Base-by-base conservation (phyloP, 2,329 filamentous ascomycete genomes). In the Aspergillus costaricaensis region DNA sequence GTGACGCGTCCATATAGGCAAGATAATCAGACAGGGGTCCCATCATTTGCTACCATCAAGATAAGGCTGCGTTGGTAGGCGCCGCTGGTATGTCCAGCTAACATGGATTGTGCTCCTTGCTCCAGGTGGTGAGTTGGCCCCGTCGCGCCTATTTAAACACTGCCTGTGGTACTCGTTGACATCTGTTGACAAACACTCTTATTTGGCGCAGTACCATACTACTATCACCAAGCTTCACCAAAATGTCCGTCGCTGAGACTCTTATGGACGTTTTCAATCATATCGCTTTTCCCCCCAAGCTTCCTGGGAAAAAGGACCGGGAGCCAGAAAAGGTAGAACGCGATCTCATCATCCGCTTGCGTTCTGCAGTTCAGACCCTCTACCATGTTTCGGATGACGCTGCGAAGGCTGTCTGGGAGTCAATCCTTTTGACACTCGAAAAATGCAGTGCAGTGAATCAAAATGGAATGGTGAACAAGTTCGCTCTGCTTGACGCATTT, bases 241-340 rank as follows among this genome's bases (percentile, higher is more conserved):
- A 10, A 8, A 44, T 14, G 41, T 44, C 12, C 12, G 32, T 12
- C 5, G 7, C 23, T 10, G 8, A 15, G n/a, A 43, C 7, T 27
- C 21, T 27, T 32, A 3, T 2, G 7, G 51, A 54, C 51, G 62
- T 68, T 19, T 68, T 76, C 60, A 69, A 76, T 36, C 78, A 80
- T 44, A 60, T 77, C 15, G 71, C 71, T 0, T 65, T 80, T 1
- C 78, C 78, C 2, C 74, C 76, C 9, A 62, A 75, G 8, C 68
- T 80, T 2, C 77, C 79, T 5, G 74, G 73, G 3, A 64, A 59
- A 23, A 70, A 72, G 25, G 76, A 79, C 27, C 55, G 15, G 1
- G 68, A 74, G 8, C 60, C 73, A 0, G 53, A 64, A 21, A 69
- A 77, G 2, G 55, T 65, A 15, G 52, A 61, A 48, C 55, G 47